Base-by-base conservation (phyloP, 179 eudicot species). In the Dionaea muscipula region DNA sequence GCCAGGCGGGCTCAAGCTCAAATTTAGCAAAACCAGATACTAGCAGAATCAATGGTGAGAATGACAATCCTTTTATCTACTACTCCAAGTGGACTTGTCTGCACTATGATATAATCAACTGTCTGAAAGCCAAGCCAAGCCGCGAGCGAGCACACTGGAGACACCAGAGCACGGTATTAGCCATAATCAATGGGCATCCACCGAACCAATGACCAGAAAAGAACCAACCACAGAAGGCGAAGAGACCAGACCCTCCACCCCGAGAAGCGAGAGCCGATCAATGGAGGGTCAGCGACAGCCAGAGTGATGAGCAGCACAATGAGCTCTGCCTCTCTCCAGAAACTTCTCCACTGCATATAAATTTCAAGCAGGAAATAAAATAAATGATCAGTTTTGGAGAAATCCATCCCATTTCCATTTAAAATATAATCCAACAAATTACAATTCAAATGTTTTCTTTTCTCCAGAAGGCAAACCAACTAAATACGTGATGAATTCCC, bases 171-270 rank as follows among this genome's bases (percentile, higher is more conserved):
- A 62, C 51, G 36, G 60, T 40, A 65, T 89, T 79, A 89, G 82
- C 95, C 97, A 57, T 83, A 77, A 78, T 83, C 97, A 69, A 79
- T 64, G 23, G 86, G 86, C 36, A 85, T 60, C 35, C 73, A 78
- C 71, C 80, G 70, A 70, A 78, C 75, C 81, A 79, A 65, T 59
- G 72, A 49, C 44, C 64, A 51, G 68, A 57, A 61, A 22, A 64
- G 56, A 64, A 64, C 63, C 15, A 67, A 50, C 56, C n/a, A 48
- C 26, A 44, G 36, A 11, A 56, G 45, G 38, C 31, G 68, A 63
- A 59, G 61, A 64, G 56, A 62, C 21, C 50, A 57, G 48, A 63
- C 61, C 53, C 76, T 71, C 49, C 68, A 64, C 67, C 61, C 38
- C 71, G 60, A 60, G 20, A 51, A 60, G 61, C 64, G 66, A 64